Evolutionary conservation across 345 rosid species (phyloP).

Genomic region (Citrus cavaleriei): DNA sequence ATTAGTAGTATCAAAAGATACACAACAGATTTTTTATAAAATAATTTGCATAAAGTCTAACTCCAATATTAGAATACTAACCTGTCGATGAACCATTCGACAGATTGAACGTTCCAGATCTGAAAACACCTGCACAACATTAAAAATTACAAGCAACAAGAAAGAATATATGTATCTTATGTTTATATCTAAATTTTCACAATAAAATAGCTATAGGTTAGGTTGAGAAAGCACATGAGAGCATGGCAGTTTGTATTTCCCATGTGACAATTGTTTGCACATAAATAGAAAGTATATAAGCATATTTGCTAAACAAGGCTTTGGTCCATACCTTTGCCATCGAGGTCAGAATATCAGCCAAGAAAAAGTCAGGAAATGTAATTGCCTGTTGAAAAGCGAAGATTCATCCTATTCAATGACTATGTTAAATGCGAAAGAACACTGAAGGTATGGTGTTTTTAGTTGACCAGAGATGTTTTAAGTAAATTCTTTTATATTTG

Average conservation of each 20-base stretch:
- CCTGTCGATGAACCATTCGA: conserved; percentile 96
- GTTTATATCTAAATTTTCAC: background rate
- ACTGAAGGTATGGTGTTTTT: background rate
- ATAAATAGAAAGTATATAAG: background rate
- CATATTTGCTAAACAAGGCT: background rate
- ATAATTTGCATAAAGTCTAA: background rate
- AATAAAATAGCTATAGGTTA: background rate
- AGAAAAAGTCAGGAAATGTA: conserved; percentile 89
- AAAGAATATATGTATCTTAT: background rate
- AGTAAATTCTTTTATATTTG: background rate
- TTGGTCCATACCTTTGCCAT: conserved; percentile 81
- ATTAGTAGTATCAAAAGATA: background rate
- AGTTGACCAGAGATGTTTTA: conserved; percentile 8
- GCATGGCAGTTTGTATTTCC: background rate
- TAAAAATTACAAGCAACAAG: conserved; percentile 12
- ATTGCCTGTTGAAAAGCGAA: conserved; percentile 62
- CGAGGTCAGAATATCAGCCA: conserved; percentile 94
- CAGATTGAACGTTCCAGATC: conserved; percentile 96
- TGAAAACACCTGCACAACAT: conserved; percentile 79
- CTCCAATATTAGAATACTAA: conserved; percentile 22
- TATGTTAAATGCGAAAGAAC: background rate
- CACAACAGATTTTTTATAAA: background rate
- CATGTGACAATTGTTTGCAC: background rate
- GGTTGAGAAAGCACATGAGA: background rate
- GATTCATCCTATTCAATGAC: background rate